Evolutionary conservation across 768 basidiomycete species (phyloP), one percentile per base, ranked within the genome.

Genomic region (Filobasidium floriforme): DNA sequence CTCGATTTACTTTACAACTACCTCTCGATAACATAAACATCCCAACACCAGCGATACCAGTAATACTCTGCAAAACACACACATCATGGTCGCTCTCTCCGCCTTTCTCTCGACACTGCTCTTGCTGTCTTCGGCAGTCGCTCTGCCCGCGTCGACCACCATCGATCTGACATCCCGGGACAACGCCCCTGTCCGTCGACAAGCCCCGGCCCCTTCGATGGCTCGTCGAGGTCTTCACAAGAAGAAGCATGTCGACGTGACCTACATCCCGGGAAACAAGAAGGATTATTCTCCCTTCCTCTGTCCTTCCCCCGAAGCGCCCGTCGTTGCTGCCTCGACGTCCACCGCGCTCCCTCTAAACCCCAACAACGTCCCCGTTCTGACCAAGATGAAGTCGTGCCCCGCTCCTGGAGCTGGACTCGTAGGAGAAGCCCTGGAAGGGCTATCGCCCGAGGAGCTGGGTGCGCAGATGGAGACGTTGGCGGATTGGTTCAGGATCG

Each of bases 241-340:
- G 54, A 57, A 57, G 54, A 57, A 57, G 26, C 54, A 32, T 7
- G 22, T 32, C 22, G 54, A 24, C 12, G 14, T 15, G 24, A 32
- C 24, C 24, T 24, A 57, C 24, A 57, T 57, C 24, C 29, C 29
- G 22, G 54, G 54, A 26, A 57, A 57, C 54, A 73, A 75, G 69
- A 78, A 79, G 68, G 77, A 79, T 60, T 79, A 77, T 66, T 76
- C 74, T 15, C 70, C 73, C 37, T 79, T 79, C 72, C 70, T 79
- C 46, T 79, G 79, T 63, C 77, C 76, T 12, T 76, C 73, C 18
- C 71, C 32, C 32, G 60, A 19, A 55, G 55, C 44, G 70, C 49
- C 68, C 54, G 54, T 70, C 1, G 66, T 75, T 49, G 76, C 77
- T 26, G 77, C 76, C 59, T 76, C 77, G 1, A 69, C 37, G 18